Evolutionary conservation across 768 basidiomycete species (phyloP).

Genomic region (Lanmaoa pseudosensibilis): DNA sequence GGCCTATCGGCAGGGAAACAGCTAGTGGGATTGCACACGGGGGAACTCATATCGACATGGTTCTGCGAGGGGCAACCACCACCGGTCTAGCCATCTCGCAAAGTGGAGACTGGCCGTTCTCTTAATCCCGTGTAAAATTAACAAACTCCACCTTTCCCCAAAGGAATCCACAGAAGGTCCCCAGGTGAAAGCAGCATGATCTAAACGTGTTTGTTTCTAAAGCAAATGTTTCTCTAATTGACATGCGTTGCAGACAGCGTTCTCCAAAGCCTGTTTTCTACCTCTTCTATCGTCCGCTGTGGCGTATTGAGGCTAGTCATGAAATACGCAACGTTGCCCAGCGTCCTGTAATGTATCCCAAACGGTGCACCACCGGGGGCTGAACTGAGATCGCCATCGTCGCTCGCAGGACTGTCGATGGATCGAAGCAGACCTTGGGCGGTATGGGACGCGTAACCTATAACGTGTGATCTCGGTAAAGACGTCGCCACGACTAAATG

Average conservation of each 20-base stretch:
- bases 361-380: constrained; percentile 58
- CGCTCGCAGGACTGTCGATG: constrained; percentile 39
- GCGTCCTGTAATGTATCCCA: constrained; percentile 80
- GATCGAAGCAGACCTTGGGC: constrained; percentile 61
- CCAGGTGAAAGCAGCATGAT: not conserved
- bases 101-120: not conserved
- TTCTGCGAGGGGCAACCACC: not conserved
- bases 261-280: constrained; percentile 64
- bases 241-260: constrained; percentile 20
- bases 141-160: not conserved
- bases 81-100: not conserved
- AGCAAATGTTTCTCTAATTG: not conserved
- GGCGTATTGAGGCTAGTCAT: constrained; percentile 85
- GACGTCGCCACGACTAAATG: not conserved
- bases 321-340: constrained; percentile 92
- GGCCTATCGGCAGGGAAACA: no score
- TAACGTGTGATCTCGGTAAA: not conserved
- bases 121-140: not conserved
- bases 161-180: no score
- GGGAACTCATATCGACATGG: not conserved
- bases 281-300: constrained; percentile 47
- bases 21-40: not conserved
- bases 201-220: not conserved
- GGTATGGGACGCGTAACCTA: constrained; percentile 61
- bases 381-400: constrained; percentile 33